Percentiles rank a stretch among this genome's conserved stretches.
These are phyloP conservation scores for Silene latifolia DNA, from an alignment of 148 eudicot genomes.

Conservation along the genomic window DNA sequence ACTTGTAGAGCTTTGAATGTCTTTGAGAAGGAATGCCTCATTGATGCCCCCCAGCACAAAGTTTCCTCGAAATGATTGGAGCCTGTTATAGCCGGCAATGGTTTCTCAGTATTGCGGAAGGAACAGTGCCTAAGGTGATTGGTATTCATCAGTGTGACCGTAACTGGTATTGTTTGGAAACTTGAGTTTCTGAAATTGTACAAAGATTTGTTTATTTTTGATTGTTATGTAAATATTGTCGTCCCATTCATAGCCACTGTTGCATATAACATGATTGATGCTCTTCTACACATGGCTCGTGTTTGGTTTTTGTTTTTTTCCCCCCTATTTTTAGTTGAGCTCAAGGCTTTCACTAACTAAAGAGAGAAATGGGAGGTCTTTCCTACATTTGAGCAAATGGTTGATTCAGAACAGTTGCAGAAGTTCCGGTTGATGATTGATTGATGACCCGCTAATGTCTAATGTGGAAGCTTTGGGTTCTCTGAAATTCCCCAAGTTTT, in stretches of 20 bases:
- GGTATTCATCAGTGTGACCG: not conserved
- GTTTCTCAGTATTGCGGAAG: not conserved
- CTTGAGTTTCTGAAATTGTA: slow-evolving; percentile 13
- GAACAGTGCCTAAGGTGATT: not conserved
- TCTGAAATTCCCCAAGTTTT: too few relatives aligned
- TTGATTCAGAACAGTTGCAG: not conserved
- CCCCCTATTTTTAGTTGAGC: not conserved
- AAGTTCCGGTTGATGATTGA: too few relatives aligned
- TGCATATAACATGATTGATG: slow-evolving; percentile 8
- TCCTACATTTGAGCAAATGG: not conserved
- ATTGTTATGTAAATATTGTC: slow-evolving; percentile 5
- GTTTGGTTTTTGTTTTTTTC: not conserved
- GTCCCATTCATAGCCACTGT: not conserved
- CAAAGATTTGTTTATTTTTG: slow-evolving; percentile 8
- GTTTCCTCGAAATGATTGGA: slow-evolving; percentile 6
- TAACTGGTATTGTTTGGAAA: slow-evolving; percentile 10
- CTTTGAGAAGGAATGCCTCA: slow-evolving; percentile 8
- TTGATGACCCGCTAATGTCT: too few relatives aligned
- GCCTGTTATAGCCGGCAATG: not conserved
- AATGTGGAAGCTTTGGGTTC: too few relatives aligned
- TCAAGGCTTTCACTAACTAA: not conserved
- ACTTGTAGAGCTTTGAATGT: slow-evolving; percentile 7
- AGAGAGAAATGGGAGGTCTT: not conserved
- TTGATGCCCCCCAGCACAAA: slow-evolving; percentile 6
- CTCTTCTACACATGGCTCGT: not conserved